Conservation (phyloP, 352 stramenopile species). For the Pythium dissimile region DNA sequence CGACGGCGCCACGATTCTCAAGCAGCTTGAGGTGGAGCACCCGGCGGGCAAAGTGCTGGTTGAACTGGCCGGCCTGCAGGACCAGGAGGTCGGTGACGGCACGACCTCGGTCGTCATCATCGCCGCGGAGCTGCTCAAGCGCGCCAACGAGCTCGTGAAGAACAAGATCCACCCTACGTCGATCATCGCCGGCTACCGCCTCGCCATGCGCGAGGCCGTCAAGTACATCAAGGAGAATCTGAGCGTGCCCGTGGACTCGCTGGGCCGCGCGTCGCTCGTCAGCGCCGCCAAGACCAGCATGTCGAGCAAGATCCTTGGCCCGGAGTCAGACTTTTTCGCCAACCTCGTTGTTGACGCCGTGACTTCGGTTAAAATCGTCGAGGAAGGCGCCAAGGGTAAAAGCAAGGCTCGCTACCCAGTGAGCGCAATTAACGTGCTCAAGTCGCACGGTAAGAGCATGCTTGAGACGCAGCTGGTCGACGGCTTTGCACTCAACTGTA, state of each 20-base stretch:
- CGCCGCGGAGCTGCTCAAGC: slow-evolving; percentile 93
- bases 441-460: slow-evolving; percentile 91
- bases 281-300: slow-evolving; percentile 98
- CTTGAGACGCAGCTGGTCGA: slow-evolving; percentile 91
- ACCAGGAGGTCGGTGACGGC: slow-evolving; percentile 99
- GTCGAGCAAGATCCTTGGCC: slow-evolving; percentile 99
- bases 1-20: slow-evolving; percentile 99
- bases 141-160: slow-evolving; percentile 96
- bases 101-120: slow-evolving; percentile 99
- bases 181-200: slow-evolving; percentile 98
- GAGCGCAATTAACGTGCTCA: slow-evolving; percentile 98
- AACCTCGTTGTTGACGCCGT: slow-evolving; percentile 97
- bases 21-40: slow-evolving; percentile 99
- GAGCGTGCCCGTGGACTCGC: slow-evolving; percentile 92
- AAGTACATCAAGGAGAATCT: slow-evolving; percentile 99
- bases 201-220: slow-evolving; percentile 98
- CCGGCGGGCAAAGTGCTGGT: slow-evolving; percentile 98
- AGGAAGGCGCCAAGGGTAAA: slow-evolving; percentile 82
- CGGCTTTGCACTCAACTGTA: slow-evolving; percentile 98
- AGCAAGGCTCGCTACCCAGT: slow-evolving; percentile 93
- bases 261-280: slow-evolving; percentile 94
- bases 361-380: slow-evolving; percentile 93
- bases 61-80: slow-evolving; percentile 97
- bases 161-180: slow-evolving; percentile 99
- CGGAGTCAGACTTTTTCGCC: slow-evolving; percentile 97